phyloP scores from a whole-genome alignment of 371 early-diverging fungal genomes.

The Apophysomyces elegans region DNA sequence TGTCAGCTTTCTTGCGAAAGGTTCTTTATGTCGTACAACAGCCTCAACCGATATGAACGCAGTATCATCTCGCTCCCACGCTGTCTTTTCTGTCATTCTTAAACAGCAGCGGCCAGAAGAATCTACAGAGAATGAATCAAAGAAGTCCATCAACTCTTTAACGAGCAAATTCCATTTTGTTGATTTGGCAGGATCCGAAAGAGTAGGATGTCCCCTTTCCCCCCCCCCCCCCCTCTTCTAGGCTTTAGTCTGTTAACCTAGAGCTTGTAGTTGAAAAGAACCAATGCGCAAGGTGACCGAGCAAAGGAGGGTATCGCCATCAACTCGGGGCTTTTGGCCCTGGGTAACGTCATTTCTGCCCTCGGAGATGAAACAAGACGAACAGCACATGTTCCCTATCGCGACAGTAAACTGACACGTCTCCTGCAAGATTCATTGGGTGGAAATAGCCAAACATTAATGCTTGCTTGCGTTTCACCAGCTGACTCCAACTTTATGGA shows the following conservation, averaged over 20 bases:
- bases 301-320: conserved; percentile 97
- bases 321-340: conserved; percentile 94
- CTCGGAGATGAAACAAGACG: conserved; percentile 74
- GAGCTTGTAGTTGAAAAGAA: conserved; percentile 75
- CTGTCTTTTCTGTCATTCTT: conserved; percentile 93
- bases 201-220: conserved; percentile 39
- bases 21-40: conserved; percentile 84
- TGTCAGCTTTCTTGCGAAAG: conserved; percentile 60
- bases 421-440: conserved; percentile 96
- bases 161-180: conserved; percentile 95
- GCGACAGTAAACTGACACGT: conserved; percentile 97
- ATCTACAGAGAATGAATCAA: conserved; percentile 21
- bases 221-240: too few relatives aligned
- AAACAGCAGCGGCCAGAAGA: conserved; percentile 62
- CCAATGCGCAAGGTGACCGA: conserved; percentile 90
- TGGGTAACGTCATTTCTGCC: conserved; percentile 99
- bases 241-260: not conserved
- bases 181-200: conserved; percentile 99
- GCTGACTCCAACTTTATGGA: conserved; percentile 82
- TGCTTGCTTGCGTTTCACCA: conserved; percentile 92
- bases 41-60: conserved; percentile 97
- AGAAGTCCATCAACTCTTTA: conserved; percentile 20
- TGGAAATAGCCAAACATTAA: conserved; percentile 87
- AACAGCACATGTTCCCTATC: conserved; percentile 87
- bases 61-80: conserved; percentile 93